Evolutionary conservation across 148 eudicot species (phyloP).

Genomic region (Fallopia convolvulus): DNA sequence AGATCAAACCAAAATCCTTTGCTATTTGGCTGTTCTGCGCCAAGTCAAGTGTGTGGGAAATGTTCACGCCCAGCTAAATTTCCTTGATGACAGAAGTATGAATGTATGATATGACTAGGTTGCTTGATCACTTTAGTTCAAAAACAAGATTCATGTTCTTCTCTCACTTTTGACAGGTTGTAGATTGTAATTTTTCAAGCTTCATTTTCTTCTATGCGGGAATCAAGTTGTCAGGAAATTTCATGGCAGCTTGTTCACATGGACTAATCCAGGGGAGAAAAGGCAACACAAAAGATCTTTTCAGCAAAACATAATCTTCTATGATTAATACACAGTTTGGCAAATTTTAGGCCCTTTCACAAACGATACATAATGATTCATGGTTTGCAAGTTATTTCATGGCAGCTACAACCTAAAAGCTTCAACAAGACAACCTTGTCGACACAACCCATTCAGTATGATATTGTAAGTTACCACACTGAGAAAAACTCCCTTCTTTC

Average conservation of each 20-base stretch:
- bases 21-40: not conserved
- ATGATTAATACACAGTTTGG: not conserved
- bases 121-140: not conserved
- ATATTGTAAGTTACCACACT: conserved; percentile 66
- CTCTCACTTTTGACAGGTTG: not conserved
- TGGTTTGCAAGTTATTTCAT: not conserved
- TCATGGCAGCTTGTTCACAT: not conserved
- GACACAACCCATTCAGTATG: conserved; percentile 71
- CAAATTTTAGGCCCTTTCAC: not conserved
- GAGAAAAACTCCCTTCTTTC: conserved; percentile 47
- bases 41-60: not conserved
- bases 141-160: not conserved
- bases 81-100: too few relatives aligned
- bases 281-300: not conserved
- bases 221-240: not conserved
- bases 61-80: too few relatives aligned
- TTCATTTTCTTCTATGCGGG: not conserved
- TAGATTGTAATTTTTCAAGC: not conserved
- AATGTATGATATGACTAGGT: too few relatives aligned
- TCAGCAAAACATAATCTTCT: not conserved
- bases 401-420: conserved; percentile 45
- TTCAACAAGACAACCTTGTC: conserved; percentile 76
- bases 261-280: not conserved
- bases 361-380: not conserved
- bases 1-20: not conserved